Base-by-base conservation (phyloP, 2,329 filamentous ascomycete genomes). In the Colletotrichum australisinense region DNA sequence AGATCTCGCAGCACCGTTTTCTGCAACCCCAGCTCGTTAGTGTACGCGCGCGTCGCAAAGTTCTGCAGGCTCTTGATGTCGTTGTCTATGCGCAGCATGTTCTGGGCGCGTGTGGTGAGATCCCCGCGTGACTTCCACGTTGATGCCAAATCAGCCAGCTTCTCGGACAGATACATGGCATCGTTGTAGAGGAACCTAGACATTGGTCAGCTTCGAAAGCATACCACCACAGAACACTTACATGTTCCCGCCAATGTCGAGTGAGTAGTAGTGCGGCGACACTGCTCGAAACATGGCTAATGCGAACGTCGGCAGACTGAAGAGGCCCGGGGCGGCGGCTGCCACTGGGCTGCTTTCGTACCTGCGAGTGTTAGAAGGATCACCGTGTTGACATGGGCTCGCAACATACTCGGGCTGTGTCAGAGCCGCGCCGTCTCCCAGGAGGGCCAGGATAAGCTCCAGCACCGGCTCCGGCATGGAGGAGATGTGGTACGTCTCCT, bases 401-500 rank as follows among this genome's bases (percentile, higher is more conserved):
- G 16, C n/a, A n/a, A 80, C 84, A 78, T 83, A 85, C 86, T 83
- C 81, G 75, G 89, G 82, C 53, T 86, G 79, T 28, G 90, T 90
- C 59, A 96, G 83, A 1, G 85, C 86, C 11, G 89, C 88, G 1
- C 87, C 91, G 75, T 93, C 91, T 73, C 92, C 88, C 74, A 89
- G 81, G 32, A 92, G 87, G 14, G 85, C 79, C 26, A 86, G 84
- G 65, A 96, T 90, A 32, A 94, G 87, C 22, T 90, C 87, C 24
- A 95, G 86, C 14, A 98, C 91, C 4, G 92, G 90, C 74, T 95
- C 92, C 0, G 97, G 96, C 81, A 98, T 93, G 2, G 93, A 93
- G 0, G 96, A 98, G 64, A 98, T 93, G 72, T 92, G 94, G 81
- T 98, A 99, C 1, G 89, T 93, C 83, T 99, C 97, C 74, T 89